phyloP scores from a whole-genome alignment of 163 green algal genomes.

The Volvox carteri region DNA sequence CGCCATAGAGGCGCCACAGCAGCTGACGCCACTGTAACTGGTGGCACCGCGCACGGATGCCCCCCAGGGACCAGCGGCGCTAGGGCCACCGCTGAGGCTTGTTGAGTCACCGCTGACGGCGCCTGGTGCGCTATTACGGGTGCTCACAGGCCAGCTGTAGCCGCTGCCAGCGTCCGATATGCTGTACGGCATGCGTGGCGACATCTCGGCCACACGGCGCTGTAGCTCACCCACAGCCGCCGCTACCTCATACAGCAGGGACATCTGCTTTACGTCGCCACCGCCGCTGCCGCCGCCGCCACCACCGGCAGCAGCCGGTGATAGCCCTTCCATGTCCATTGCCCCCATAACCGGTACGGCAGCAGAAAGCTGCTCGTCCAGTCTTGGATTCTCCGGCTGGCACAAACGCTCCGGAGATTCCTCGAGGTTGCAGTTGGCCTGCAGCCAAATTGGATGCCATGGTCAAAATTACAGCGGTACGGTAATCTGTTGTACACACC shows the following conservation, averaged over 20 bases:
- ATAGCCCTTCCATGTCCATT: too few relatives aligned
- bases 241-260: neutral
- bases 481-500: too few relatives aligned
- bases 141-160: constrained; percentile 20
- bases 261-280: neutral
- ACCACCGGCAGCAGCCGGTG: too few relatives aligned
- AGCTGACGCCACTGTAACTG: neutral
- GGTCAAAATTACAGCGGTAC: too few relatives aligned
- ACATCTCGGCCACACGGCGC: constrained; percentile 14
- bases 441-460: too few relatives aligned
- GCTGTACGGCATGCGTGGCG: neutral
- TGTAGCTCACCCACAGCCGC: constrained; percentile 21
- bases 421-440: neutral
- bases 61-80: neutral
- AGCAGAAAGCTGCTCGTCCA: neutral
- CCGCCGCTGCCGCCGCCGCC: too few relatives aligned
- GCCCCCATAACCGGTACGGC: too few relatives aligned
- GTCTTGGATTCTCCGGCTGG: neutral
- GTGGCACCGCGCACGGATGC: neutral
- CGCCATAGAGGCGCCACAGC: neutral
- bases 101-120: neutral
- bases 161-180: constrained; percentile 20
- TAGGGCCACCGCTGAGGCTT: neutral
- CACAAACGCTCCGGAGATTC: neutral
- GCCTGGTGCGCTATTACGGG: neutral